These are phyloP conservation scores for Silybum marianum DNA, from an alignment of 129 eudicot species.

Conservation along the genomic window DNA sequence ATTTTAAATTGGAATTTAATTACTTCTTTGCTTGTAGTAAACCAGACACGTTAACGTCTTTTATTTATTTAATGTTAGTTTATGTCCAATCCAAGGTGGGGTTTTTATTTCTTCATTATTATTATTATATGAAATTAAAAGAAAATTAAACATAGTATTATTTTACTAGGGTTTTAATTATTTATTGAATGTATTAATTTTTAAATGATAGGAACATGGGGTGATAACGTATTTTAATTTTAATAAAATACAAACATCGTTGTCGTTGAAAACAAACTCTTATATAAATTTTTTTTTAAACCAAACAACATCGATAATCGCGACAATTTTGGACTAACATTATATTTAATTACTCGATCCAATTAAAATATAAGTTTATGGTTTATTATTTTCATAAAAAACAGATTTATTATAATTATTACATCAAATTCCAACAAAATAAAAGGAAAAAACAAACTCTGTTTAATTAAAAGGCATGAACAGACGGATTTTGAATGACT, in stretches of 20 bases:
- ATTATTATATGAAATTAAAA: slow-evolving; percentile 20
- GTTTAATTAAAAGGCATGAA: background rate
- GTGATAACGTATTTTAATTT: slow-evolving; percentile 20
- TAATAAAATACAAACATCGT: slow-evolving; percentile 33
- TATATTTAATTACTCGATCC: slow-evolving; percentile 25
- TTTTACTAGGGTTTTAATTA: slow-evolving; percentile 8
- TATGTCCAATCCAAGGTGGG: slow-evolving; percentile 29
- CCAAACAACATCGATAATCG: slow-evolving; percentile 46
- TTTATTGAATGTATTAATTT: background rate
- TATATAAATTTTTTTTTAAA: slow-evolving; percentile 27
- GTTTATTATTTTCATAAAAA: too few relatives aligned
- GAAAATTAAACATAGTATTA: background rate
- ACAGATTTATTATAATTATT: background rate
- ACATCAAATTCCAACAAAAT: background rate
- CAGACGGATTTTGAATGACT: background rate
- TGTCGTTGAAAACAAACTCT: slow-evolving; percentile 48
- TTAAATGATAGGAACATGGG: slow-evolving; percentile 38
- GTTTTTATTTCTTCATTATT: slow-evolving; percentile 18
- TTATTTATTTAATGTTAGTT: slow-evolving; percentile 19
- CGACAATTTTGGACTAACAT: slow-evolving; percentile 39
- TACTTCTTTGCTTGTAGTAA: slow-evolving; percentile 30
- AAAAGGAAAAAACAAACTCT: background rate
- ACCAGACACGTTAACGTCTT: slow-evolving; percentile 43
- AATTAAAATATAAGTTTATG: too few relatives aligned
- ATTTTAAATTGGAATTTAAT: slow-evolving; percentile 26